phyloP scores from a whole-genome alignment of 177 flowering plant species.

The Tripterygium wilfordii region DNA sequence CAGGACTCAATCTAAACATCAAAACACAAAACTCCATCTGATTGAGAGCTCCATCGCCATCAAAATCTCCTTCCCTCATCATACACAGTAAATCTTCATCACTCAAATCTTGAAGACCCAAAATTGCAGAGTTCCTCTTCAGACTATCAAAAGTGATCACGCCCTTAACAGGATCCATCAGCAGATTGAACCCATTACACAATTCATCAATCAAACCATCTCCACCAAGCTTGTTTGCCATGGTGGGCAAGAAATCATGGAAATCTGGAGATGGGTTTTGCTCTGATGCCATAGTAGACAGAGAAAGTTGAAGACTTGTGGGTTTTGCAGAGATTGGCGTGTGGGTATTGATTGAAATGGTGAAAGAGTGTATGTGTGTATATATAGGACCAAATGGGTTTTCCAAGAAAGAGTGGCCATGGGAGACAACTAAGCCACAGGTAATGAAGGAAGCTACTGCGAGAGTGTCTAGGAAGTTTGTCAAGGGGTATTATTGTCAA shows the following conservation, averaged over 20 bases:
- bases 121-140: slow-evolving; percentile 24
- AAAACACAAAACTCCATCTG: slow-evolving; percentile 63
- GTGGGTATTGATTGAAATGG: background rate
- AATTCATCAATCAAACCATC: slow-evolving; percentile 38
- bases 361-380: background rate
- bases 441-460: background rate
- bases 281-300: background rate
- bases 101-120: slow-evolving; percentile 30
- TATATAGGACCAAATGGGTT: background rate
- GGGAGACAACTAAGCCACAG: slow-evolving; percentile 10
- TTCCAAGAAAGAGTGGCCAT: slow-evolving; percentile 11
- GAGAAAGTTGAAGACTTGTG: background rate
- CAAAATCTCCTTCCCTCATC: slow-evolving; percentile 46
- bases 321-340: background rate
- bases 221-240: slow-evolving; percentile 34
- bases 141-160: slow-evolving; percentile 45
- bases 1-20: slow-evolving; percentile 56
- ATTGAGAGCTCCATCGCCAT: slow-evolving; percentile 42
- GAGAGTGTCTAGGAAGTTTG: background rate
- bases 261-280: slow-evolving; percentile 1
- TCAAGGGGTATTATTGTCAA: background rate
- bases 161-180: slow-evolving; percentile 33
- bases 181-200: slow-evolving; percentile 35
- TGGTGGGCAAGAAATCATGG: slow-evolving; percentile 33
- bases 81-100: slow-evolving; percentile 41